Base-by-base conservation (phyloP, 306 rosid species). In the cucumber (Cucumis sativus) region DNA sequence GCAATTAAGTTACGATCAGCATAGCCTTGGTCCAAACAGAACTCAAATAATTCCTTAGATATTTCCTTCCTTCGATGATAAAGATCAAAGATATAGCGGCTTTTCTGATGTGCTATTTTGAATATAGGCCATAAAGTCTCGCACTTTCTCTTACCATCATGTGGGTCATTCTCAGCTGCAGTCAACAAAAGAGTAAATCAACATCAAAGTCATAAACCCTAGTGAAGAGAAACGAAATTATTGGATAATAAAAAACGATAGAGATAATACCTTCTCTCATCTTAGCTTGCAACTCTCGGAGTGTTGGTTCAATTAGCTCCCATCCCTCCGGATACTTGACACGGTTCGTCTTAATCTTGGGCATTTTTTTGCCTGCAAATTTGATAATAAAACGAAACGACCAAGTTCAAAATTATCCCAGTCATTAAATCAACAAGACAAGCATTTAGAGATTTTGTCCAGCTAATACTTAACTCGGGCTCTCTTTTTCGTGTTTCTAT, bases 281-380 rank as follows among this genome's bases (percentile, higher is more conserved):
- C 86, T 94, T 94, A 56, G 93, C 96, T 86, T 94, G 97, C 79
- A 94, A 90, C 60, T 92, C 98, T 37, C 89, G 89, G 52, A 95
- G 86, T 12, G 98, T 90, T 20, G 97, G 97, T 88, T 95, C 98
- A 52, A 95, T 90, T 74, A 92, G 78, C 62, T 90, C 96, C 98
- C 98, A 95, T 11, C 98, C 97, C 78, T 95, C 97, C 2, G 98
- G 98, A 82, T 90, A 89, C 67, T 82, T 90, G 43, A 95, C 91
- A 49, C 97, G 93, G 74, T 81, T 89, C 10, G 98, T 95, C 91
- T 95, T 95, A 30, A 95, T 93, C 80, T 95, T 95, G 6, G 97
- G 96, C 98, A 95, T 94, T 70, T 70, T 70, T 81, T 61, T 80
- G 77, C 66, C 91, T 85, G 90, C 56, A 57, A 75, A 65, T 77